Evolutionary conservation across 2,329 filamentous ascomycete species (phyloP), one percentile per base, ranked within the genome.

Genomic region (Cladosporium sp.): DNA sequence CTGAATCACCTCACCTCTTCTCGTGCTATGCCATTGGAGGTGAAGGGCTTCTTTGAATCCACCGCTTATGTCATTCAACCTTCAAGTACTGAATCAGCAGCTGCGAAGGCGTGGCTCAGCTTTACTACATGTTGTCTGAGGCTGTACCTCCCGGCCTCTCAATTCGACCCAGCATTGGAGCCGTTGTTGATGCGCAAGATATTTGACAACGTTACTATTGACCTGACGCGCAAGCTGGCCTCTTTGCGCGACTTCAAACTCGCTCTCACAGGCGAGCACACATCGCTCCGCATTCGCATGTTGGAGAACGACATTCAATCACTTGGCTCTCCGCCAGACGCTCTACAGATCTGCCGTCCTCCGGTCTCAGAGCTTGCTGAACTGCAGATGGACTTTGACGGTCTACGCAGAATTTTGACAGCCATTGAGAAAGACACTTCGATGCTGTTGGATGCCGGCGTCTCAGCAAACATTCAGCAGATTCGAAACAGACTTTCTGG

Each of bases 91-190:
- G 3, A 33, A 40, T 3, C 8, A 14, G 32, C 40, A 14, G 78
- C 81, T 16, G 70, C 85, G 4, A 49, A 64, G 18, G 85, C 87
- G 4, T 93, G 91, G 82, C 77, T 90, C 28, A 77, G 86, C 46
- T 83, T 95, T 55, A 85, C 88, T 1, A 70, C 91, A 16, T 84
- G 85, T 13, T 81, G 85, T 37, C 75, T 97, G 44, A 80, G 81
- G 56, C 76, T 96, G 2, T 96, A 92, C 64, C 83, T 97, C 2
- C 91, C 95, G 0, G 86, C 95, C 67, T 84, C 85, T 59, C 80
- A 87, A 3, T 93, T 92, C 62, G 93, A 98, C 67, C 93, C 93
- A 1, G 83, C 82, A 2, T 66, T 83, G 33, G 74, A 73, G 46
- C 70, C 79, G 6, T 74, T 76, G 49, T 79, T 95, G 14, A 84